phyloP scores from a whole-genome alignment of 495 filamentous ascomycete species.

The Hypoxylon rickii region DNA sequence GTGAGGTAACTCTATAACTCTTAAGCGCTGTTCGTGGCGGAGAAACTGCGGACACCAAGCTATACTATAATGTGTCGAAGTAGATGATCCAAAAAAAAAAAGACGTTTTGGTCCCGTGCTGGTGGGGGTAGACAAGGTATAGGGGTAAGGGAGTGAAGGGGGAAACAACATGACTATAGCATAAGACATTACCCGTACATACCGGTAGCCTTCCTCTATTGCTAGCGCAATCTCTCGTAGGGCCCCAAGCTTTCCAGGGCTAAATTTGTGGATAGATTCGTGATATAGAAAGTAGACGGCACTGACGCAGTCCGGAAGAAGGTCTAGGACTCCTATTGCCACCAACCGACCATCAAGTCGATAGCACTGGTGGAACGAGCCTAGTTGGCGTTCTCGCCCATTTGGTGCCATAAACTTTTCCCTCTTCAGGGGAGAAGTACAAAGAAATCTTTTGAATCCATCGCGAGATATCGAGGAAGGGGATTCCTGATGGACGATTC shows the following conservation, averaged over 20 bases:
- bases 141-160: too few species aligned
- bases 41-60: too few species aligned
- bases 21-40: too few species aligned
- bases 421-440: conserved; percentile 71
- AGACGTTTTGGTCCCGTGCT: too few species aligned
- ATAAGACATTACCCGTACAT: conserved; percentile 39
- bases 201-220: conserved; percentile 69
- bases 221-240: conserved; percentile 82
- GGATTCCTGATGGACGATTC: conserved; percentile 74
- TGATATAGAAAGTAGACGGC: conserved; percentile 96
- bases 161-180: background rate
- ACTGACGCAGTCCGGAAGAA: conserved; percentile 85
- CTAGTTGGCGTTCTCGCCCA: conserved; percentile 63
- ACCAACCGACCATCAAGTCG: conserved; percentile 86
- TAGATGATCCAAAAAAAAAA: too few species aligned
- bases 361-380: conserved; percentile 96
- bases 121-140: too few species aligned
- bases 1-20: too few species aligned
- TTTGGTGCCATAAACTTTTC: conserved; percentile 48
- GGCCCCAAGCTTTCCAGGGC: conserved; percentile 87
- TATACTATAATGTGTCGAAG: too few species aligned
- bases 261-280: conserved; percentile 75
- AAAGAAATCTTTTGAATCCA: conserved; percentile 85
- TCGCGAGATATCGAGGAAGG: conserved; percentile 64
- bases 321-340: conserved; percentile 85